Percentiles rank a stretch among this genome's conserved stretches.
Evolutionary conservation across 352 stramenopile genomes (phyloP).

Genomic region (Phytophthora cactorum): DNA sequence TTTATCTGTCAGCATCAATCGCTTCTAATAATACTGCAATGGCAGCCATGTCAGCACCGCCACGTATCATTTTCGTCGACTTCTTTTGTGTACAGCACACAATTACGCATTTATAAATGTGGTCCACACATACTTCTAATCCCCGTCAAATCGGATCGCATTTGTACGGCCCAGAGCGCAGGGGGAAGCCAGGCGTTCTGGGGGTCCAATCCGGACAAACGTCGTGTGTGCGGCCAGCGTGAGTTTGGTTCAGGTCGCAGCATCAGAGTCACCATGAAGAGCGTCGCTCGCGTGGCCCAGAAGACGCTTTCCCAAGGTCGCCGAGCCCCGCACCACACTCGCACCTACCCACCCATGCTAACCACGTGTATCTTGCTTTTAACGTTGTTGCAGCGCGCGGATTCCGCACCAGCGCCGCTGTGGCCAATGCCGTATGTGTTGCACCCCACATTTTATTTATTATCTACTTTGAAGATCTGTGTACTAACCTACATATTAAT

Average conservation of each 20-base stretch:
- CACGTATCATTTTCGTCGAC: conserved; percentile 11
- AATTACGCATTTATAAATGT: background rate
- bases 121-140: conserved; percentile 8
- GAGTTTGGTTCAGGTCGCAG: conserved; percentile 26
- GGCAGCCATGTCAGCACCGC: too few species aligned
- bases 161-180: conserved; percentile 30
- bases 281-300: conserved; percentile 41
- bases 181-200: conserved; percentile 21
- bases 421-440: conserved; percentile 46
- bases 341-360: background rate
- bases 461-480: background rate
- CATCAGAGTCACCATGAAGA: conserved; percentile 37
- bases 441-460: background rate
- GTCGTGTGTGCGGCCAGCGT: conserved; percentile 27
- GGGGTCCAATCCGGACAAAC: conserved; percentile 21
- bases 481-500: background rate
- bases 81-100: conserved; percentile 28
- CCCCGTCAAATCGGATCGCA: conserved; percentile 30
- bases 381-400: conserved; percentile 26
- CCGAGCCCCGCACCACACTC: background rate
- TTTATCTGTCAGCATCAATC: background rate
- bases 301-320: conserved; percentile 40
- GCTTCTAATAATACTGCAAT: conserved; percentile 3
- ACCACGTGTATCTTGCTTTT: background rate
- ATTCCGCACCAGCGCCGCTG: conserved; percentile 45